Evolutionary conservation across 2,329 filamentous ascomycete genomes (phyloP).

Genomic region (Alternaria novae-zelandiae): DNA sequence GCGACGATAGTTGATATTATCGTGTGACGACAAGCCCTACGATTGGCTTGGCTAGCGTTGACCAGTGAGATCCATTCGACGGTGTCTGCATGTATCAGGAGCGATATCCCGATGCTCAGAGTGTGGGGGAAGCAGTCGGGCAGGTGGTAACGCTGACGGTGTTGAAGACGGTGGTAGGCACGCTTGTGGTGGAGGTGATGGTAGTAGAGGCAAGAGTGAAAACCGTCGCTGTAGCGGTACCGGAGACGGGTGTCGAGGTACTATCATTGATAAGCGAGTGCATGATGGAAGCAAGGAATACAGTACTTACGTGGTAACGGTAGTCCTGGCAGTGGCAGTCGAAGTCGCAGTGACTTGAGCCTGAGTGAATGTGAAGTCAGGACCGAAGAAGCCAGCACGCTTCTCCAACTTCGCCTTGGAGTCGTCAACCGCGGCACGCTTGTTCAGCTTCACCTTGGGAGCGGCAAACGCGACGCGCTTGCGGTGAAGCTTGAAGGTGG

Average conservation of each 20-base stretch:
- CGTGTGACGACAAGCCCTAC: neutral
- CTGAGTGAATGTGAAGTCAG: slow-evolving; percentile 4
- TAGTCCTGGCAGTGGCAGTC: neutral
- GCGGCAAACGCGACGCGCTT: slow-evolving; percentile 13
- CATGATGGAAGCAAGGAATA: neutral
- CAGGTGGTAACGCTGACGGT: neutral
- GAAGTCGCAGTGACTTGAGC: neutral
- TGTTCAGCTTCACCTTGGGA: neutral
- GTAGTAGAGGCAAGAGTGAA: neutral
- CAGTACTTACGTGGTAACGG: neutral
- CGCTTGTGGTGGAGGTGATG: neutral
- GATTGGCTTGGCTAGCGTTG: neutral
- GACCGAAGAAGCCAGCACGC: neutral
- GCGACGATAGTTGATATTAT: neutral
- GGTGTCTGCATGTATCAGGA: neutral
- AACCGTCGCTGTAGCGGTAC: neutral
- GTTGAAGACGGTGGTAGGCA: neutral
- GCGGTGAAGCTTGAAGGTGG: slow-evolving; percentile 13
- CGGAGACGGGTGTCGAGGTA: neutral
- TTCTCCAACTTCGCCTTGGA: neutral
- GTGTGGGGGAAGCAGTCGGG: neutral
- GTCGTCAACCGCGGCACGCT: slow-evolving; percentile 7
- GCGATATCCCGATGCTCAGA: neutral
- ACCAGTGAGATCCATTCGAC: neutral
- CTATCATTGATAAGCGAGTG: neutral